Base-by-base conservation (phyloP, 345 rosid genomes). In the Physaria fendleri region DNA sequence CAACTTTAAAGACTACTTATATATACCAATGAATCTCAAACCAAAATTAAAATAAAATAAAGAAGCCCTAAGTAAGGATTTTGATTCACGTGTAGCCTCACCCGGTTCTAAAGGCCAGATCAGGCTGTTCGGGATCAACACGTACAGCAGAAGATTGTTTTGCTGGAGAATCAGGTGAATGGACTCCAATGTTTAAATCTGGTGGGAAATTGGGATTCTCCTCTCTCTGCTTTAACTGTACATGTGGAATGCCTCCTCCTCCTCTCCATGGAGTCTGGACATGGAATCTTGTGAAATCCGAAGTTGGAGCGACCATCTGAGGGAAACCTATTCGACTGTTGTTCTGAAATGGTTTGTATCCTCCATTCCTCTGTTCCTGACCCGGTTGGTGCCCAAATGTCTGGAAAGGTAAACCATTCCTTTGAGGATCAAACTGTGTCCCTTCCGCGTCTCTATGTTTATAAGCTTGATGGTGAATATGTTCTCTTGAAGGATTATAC, bases 101-200 rank as follows among this genome's bases (percentile, higher is more conserved):
- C n/a, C n/a, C n/a, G n/a, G n/a, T n/a, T n/a, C n/a, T n/a, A n/a
- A n/a, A n/a, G n/a, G 97, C 97, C 54, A 93, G 68, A 76, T 89
- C 99, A 41, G 99, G 99, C 76, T 89, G 99, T 71, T 83, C 94
- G 2, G 93, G 77, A 66, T 93, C 90, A 11, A 79, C 78, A 54
- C 76, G 68, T 28, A 80, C 82, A 61, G 91, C 80, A 14, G 95
- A 79, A 56, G 91, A 82, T 32, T 84, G 96, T 63, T 78, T 92
- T 24, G 58, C 84, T 0, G 96, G 99, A 57, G 98, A 91, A 15
- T 84, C 90, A 11, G 94, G 89, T 24, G 97, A 83, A 53, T 88
- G 95, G 69, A 84, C 88, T 33, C 94, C 79, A 1, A 89, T 82
- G 60, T 93, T 93, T 76, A 93, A 69, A 74, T 87, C 95, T 1